phyloP scores from a whole-genome alignment of 495 filamentous ascomycete species.

The Tuber umbilicatum region DNA sequence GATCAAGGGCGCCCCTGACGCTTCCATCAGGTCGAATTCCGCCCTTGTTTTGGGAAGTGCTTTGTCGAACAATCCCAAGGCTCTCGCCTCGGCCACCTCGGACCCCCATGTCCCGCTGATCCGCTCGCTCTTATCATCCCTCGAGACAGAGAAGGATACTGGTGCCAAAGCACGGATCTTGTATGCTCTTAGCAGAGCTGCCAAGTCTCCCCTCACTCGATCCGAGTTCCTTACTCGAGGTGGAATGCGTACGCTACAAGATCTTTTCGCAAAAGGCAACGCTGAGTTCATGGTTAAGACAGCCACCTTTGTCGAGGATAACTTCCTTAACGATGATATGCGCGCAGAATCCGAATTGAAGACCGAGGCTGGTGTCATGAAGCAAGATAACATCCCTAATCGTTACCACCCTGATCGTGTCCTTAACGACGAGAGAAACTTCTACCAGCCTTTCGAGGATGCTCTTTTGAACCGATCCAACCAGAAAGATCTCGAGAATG shows the following conservation, averaged over 20 bases:
- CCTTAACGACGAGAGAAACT: conserved; percentile 25
- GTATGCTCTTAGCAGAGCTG: conserved; percentile 38
- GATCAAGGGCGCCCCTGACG: conserved; percentile 15
- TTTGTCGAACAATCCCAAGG: conserved; percentile 59
- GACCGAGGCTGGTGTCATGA: conserved; percentile 14
- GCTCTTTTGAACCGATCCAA: conserved; percentile 20
- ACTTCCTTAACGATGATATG: conserved; percentile 57
- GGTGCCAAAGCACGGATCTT: conserved; percentile 40
- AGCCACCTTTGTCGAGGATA: conserved; percentile 52
- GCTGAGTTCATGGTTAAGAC: conserved; percentile 48
- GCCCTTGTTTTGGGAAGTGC: conserved; percentile 52
- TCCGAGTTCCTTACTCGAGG: conserved; percentile 33
- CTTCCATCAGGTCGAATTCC: conserved; percentile 45
- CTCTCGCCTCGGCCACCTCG: conserved; percentile 50
- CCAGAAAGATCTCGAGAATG: conserved; percentile 16
- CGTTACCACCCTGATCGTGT: conserved; percentile 21
- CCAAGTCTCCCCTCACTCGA: conserved; percentile 27
- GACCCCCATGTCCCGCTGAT: conserved; percentile 38
- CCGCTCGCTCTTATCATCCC: conserved; percentile 36
- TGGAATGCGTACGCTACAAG: conserved; percentile 44
- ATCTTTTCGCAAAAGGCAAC: conserved; percentile 49
- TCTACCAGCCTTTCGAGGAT: conserved; percentile 31
- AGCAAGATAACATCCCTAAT: conserved; percentile 23
- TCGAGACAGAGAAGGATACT: conserved; percentile 30
- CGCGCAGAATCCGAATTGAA: conserved; percentile 43